Base-by-base conservation (phyloP, 352 stramenopile species). In the Phytophthora chlamydospora region DNA sequence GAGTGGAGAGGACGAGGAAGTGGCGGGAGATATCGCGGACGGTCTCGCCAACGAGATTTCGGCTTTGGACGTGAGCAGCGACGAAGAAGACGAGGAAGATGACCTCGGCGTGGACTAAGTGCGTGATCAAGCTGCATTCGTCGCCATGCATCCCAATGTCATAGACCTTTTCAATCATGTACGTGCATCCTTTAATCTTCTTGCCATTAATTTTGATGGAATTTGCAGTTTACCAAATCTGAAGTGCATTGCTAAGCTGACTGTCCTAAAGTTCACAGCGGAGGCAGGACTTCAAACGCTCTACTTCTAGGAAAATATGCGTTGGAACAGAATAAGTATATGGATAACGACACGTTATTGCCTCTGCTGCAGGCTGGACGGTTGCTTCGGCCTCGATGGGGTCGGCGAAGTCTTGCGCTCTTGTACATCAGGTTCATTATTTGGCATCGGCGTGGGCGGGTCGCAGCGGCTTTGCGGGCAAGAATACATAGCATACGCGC, bases 21-120 rank as follows among this genome's bases (percentile, higher is more conserved):
- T 95, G 14, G 65, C 75, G 14, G 79, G 90, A n/a, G 69, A 83
- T 46, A 57, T 90, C 42, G 86, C 86, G n/a, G 76, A 78, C 13
- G 70, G 75, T 31, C 59, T 95, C 24, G 70, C 81, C 14, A 76
- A 77, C 48, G 86, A 93, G 58, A 91, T 92, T 58, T 75, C 67
- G 36, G 73, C 75, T 27, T 54, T 95, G 13, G 86, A 95, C 40
- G 86, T 95, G n/a, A 93, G 84, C 57, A 95, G 84, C 29, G 84
- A 93, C 51, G 86, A 91, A 68, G 83, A 95, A 66, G 85, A 92
- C 19, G 61, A 88, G 33, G 66, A 85, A 5, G 73, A 84, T 16
- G 68, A 75, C 16, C 48, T 79, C 9, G 79, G 74, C 12, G 71
- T 89, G 24, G 75, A 89, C 58, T 87, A 83, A 68, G 21, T 32